Base-by-base conservation (phyloP, 2,329 filamentous ascomycete species). In the Dactylonectria macrodidyma region DNA sequence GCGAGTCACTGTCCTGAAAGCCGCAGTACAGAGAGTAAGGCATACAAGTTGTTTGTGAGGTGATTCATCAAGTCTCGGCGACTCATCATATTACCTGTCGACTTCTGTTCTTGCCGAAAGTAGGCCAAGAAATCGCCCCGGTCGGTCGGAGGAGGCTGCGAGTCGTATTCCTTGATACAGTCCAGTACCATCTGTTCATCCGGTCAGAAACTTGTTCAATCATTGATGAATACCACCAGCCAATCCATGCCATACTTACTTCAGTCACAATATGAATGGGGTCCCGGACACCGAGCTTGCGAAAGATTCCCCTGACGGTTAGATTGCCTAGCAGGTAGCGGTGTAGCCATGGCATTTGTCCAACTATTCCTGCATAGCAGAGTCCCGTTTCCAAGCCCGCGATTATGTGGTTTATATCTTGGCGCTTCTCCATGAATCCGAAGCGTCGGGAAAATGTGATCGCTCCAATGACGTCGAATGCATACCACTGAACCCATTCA, bases 331-430 rank as follows among this genome's bases (percentile, higher is more conserved):
- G 16, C 12, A 64, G 55, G 1, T 34, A 19, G 8, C 24, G 33
- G 71, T 70, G 65, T 68, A 79, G 73, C 68, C 52, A 62, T 64
- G 71, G 55, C 44, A 67, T 34, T 56, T 71, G 66, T 68, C 78
- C 75, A 26, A 76, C 63, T 2, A 76, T 64, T 5, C 67, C 68
- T 4, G 62, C 74, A 41, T 76, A 75, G 6, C 62, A 34, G 11
- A 88, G 0, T 72, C 77, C 34, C 1, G 9, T 24, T 22, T 57
- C 56, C 14, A 71, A 62, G 3, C 56, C 59, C 8, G 16, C 9
- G n/a, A 91, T 84, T 61, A 91, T 90, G 5, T 86, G 85, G 65
- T 90, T 88, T n/a, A 92, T 85, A 74, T 92, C 90, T 68, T 84
- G 79, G 47, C 89, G 86, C 62, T 84, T 81, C 64, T 92, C 88